Percentiles rank a stretch among this genome's conserved stretches.
phyloP scores from a whole-genome alignment of 371 early-diverging fungal genomes.

The Lichtheimia ornata region DNA sequence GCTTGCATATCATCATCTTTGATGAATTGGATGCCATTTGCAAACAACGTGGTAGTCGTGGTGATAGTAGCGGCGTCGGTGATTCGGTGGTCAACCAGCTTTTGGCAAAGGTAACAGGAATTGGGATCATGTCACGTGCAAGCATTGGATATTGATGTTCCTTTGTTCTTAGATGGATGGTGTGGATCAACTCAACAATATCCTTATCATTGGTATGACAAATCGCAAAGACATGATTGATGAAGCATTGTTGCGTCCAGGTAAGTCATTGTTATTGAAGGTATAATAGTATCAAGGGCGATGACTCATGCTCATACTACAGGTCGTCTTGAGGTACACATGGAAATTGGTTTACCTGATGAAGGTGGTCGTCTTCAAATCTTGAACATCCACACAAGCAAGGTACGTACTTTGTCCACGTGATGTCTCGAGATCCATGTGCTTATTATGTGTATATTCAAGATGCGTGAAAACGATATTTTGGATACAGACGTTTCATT shows the following conservation, averaged over 20 bases:
- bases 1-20: conserved; percentile 98
- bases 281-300: no score
- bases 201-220: conserved; percentile 98
- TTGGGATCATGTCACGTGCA: not conserved
- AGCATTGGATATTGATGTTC: no score
- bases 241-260: conserved; percentile 97
- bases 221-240: conserved; percentile 99
- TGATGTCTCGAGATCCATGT: no score
- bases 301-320: not conserved
- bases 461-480: conserved; percentile 89
- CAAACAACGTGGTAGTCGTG: conserved; percentile 95
- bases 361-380: conserved; percentile 93
- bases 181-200: conserved; percentile 96
- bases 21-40: conserved; percentile 99
- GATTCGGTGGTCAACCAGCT: conserved; percentile 99
- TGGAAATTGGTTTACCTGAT: conserved; percentile 96
- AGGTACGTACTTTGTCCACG: conserved; percentile 38
- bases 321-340: conserved; percentile 95
- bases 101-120: conserved; percentile 81
- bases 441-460: not conserved
- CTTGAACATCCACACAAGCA: conserved; percentile 90
- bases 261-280: conserved; percentile 14
- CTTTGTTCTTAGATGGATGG: conserved; percentile 89
- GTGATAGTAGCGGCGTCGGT: conserved; percentile 95
- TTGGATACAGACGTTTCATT: conserved; percentile 91